These are phyloP conservation scores for Penicillium nucicola DNA, from an alignment of 495 filamentous ascomycete species.

Conservation along the genomic window DNA sequence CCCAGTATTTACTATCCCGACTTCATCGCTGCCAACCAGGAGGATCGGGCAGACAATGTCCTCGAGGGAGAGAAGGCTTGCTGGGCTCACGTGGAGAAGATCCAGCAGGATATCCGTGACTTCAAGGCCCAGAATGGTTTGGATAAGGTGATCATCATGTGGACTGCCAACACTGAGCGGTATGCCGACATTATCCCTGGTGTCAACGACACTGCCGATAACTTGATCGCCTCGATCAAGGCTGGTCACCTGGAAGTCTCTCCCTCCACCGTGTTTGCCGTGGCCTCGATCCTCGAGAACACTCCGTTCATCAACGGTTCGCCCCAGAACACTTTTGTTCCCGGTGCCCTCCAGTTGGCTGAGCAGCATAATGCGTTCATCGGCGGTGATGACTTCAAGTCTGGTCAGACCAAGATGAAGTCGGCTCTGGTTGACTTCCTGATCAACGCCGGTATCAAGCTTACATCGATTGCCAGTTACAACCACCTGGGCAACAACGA, in stretches of 20 bases:
- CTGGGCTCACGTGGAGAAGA: conserved; percentile 84
- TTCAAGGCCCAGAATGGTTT: conserved; percentile 85
- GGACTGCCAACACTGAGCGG: conserved; percentile 99
- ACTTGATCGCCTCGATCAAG: conserved; percentile 84
- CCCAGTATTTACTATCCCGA: conserved; percentile 98
- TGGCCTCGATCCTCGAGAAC: conserved; percentile 86
- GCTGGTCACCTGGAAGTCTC: conserved; percentile 82
- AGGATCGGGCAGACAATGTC: conserved; percentile 91
- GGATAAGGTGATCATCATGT: conserved; percentile 96
- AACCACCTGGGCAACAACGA: conserved; percentile 99
- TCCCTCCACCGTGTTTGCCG: conserved; percentile 93
- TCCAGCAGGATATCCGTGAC: conserved; percentile 91
- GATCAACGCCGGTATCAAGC: conserved; percentile 97
- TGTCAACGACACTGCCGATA: conserved; percentile 95
- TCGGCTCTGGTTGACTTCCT: conserved; percentile 97
- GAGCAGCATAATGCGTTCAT: conserved; percentile 86
- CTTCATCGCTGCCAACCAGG: conserved; percentile 99
- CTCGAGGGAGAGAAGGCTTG: conserved; percentile 79
- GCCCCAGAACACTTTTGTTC: conserved; percentile 98
- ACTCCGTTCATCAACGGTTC: conserved; percentile 99
- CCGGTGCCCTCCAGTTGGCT: conserved; percentile 86
- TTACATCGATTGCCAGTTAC: conserved; percentile 98
- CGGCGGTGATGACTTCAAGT: conserved; percentile 99
- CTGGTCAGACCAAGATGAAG: conserved; percentile 99
- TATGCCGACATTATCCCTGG: conserved; percentile 84